Percentiles rank a stretch among this genome's conserved stretches.
phyloP scores from a whole-genome alignment of 169 alveolate species.

The Perkinsus olseni region DNA sequence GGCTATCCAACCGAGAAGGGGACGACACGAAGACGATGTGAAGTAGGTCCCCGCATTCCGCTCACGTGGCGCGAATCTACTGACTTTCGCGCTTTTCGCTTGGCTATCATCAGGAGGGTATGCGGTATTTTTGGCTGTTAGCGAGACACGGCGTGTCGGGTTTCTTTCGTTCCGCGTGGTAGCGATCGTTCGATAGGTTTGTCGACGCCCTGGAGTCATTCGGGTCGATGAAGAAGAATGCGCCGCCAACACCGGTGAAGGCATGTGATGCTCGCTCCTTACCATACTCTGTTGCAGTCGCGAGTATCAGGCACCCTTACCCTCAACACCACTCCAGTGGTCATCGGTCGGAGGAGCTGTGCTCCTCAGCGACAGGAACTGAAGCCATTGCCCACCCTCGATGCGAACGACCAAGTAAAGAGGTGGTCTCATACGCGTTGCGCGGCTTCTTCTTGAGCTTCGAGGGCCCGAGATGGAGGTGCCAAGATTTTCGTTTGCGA shows the following conservation, averaged over 20 bases:
- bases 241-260: background rate
- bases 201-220: background rate
- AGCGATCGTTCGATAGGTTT: background rate
- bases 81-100: no score
- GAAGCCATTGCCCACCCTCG: background rate
- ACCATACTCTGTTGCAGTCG: background rate
- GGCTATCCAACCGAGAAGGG: background rate
- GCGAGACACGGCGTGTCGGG: no score
- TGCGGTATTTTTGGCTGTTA: no score
- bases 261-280: background rate
- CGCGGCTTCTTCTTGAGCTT: background rate
- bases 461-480: no score
- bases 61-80: no score
- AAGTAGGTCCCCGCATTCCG: background rate
- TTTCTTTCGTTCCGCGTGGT: background rate
- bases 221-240: background rate
- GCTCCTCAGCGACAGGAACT: background rate
- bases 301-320: background rate
- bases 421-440: background rate
- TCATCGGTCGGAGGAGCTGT: background rate
- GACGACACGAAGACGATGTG: background rate
- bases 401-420: background rate
- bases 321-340: background rate
- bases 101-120: no score
- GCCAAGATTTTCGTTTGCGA: no score